These are phyloP conservation scores for Candida boidinii DNA, from an alignment of 805 yeast species.

Conservation along the genomic window DNA sequence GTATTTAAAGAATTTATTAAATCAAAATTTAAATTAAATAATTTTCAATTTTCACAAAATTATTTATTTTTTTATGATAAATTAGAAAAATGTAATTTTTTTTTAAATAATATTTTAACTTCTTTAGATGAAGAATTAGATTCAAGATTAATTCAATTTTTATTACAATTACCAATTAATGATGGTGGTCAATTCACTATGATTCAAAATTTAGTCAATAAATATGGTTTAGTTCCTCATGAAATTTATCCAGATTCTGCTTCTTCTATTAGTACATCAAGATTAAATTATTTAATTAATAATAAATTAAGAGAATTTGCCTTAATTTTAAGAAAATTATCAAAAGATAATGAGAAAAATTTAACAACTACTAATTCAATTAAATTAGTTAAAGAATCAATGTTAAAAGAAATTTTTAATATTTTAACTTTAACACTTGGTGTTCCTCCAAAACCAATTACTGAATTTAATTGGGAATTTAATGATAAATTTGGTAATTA, in stretches of 20 bases:
- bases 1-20: conserved; percentile 62
- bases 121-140: conserved; percentile 61
- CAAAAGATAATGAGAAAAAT: conserved; percentile 32
- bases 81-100: conserved; percentile 77
- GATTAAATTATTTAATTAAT: conserved; percentile 55
- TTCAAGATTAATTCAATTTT: conserved; percentile 60
- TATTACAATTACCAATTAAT: conserved; percentile 56
- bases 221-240: conserved; percentile 77
- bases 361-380: conserved; percentile 22
- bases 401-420: conserved; percentile 59
- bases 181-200: conserved; percentile 93
- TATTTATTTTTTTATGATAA: conserved; percentile 81
- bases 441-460: conserved; percentile 67
- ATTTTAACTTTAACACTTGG: conserved; percentile 66
- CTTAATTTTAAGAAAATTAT: conserved; percentile 48
- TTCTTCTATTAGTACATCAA: conserved; percentile 44
- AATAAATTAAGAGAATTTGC: conserved; percentile 76
- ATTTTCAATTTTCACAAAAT: conserved; percentile 72
- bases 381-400: conserved; percentile 18
- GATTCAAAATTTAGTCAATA: conserved; percentile 68
- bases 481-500: conserved; percentile 61
- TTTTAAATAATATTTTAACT: conserved; percentile 66
- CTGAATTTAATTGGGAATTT: conserved; percentile 66
- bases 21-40: conserved; percentile 51
- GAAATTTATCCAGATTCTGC: conserved; percentile 64